These are phyloP conservation scores for Colletotrichum horii DNA, from an alignment of 2,329 filamentous ascomycete species.

Conservation along the genomic window DNA sequence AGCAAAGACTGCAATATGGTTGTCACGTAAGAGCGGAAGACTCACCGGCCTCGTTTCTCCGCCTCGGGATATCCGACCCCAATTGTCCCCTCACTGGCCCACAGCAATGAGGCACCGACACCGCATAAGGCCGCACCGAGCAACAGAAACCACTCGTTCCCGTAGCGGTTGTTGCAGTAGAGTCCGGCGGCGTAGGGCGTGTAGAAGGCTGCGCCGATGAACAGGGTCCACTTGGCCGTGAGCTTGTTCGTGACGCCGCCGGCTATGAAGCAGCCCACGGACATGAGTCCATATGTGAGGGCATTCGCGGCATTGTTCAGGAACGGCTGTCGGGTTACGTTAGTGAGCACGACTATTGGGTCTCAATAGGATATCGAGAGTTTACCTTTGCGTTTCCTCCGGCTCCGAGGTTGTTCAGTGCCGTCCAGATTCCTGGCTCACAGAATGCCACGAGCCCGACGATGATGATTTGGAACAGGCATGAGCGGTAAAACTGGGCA, in stretches of 20 bases:
- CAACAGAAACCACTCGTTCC: constrained; percentile 46
- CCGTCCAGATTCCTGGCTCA: constrained; percentile 26
- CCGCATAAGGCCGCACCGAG: constrained; percentile 46
- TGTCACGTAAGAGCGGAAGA: neutral
- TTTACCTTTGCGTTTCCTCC: constrained; percentile 22
- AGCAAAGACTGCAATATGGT: neutral
- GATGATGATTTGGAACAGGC: constrained; percentile 14
- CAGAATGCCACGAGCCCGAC: constrained; percentile 24
- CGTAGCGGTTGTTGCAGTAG: constrained; percentile 49
- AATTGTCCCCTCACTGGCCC: constrained; percentile 41
- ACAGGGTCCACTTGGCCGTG: constrained; percentile 36
- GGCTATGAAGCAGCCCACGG: constrained; percentile 14
- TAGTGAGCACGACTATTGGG: neutral
- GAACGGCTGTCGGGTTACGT: neutral
- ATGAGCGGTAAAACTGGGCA: neutral
- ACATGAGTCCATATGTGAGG: constrained; percentile 15
- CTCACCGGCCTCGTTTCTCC: constrained; percentile 55
- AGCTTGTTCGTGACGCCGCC: constrained; percentile 15
- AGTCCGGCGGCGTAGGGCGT: constrained; percentile 46
- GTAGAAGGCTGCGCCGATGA: constrained; percentile 47
- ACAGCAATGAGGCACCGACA: constrained; percentile 38
- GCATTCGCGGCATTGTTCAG: constrained; percentile 12
- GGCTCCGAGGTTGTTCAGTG: constrained; percentile 26
- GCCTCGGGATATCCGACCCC: constrained; percentile 69
- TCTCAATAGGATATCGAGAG: no score